Evolutionary conservation across 208 protist species (phyloP), one percentile per base, ranked within the genome.

Genomic region (Leptomonas pyrrhocoris): DNA sequence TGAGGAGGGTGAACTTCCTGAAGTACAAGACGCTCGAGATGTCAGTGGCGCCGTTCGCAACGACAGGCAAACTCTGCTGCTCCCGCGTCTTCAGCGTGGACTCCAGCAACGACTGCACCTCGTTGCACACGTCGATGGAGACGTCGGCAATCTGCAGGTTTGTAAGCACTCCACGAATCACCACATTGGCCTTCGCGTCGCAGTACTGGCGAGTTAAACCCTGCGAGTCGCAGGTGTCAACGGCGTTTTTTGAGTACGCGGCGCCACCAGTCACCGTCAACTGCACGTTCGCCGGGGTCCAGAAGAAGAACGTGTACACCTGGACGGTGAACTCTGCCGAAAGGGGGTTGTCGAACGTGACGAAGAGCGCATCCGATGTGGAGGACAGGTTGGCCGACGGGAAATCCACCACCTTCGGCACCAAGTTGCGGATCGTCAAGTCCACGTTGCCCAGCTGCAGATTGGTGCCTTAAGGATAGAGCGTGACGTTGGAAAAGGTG

Each of bases 231-330:
- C 63, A 68, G 31, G 50, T 48, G 51, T 31, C 49, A 1, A 15
- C 16, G 11, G 6, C 50, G 9, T 46, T 56, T 51, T 68, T 60
- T 5, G 19, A n/a, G 49, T 49, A 68, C 2, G 13, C 2, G 38
- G 50, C 40, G 40, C 40, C 63, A 21, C 63, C 63, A 25, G 19
- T 53, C 63, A 68, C 2, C 25, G 40, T 60, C 51, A 68, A 23
- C 51, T 68, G 49, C 16, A 68, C 13, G 40, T 42, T 56, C 8
- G 63, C 30, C 19, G 63, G 63, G 2, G 38, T 42, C 49, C 50
- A 68, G 40, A 58, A 60, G 40, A 68, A 60, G 63, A 60, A 9
- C 9, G 50, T 36, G 62, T 45, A 68, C 19, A 68, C 63, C 51
- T 68, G 38, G 25, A 68, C 23, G 6, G 51, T 60, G 51, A 68